Evolutionary conservation across 345 rosid species (phyloP).

Genomic region (Streptanthus diversifolius): DNA sequence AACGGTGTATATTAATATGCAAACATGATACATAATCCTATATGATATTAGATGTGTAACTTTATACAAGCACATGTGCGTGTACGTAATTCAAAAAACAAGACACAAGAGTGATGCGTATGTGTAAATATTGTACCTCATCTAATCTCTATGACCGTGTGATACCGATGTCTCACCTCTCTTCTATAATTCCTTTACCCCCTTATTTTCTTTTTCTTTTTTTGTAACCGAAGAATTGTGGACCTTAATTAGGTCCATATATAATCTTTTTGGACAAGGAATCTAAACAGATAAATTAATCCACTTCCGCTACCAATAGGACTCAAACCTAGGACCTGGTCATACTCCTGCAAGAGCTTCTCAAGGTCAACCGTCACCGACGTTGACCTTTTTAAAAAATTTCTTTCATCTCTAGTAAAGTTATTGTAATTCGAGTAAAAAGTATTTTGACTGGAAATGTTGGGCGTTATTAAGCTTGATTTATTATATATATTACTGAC

Average conservation of each 20-base stretch:
- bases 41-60: not conserved
- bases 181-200: slow-evolving; percentile 18
- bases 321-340: not conserved
- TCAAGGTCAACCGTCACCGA: not conserved
- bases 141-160: slow-evolving; percentile 30
- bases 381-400: not conserved
- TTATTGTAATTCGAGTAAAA: not conserved
- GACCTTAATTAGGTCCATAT: not conserved
- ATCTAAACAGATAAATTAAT: not conserved
- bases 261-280: not conserved
- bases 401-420: not conserved
- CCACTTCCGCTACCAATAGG: not conserved
- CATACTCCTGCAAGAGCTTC: not conserved
- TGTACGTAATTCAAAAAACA: slow-evolving; percentile 24
- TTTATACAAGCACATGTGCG: slow-evolving; percentile 19
- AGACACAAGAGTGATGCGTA: slow-evolving; percentile 7
- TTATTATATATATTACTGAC: not conserved
- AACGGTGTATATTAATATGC: too few relatives aligned
- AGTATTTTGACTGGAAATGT: not conserved
- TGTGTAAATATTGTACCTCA: slow-evolving; percentile 13
- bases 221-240: not conserved
- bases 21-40: not conserved
- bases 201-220: not conserved
- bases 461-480: not conserved
- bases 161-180: slow-evolving; percentile 32